Evolutionary conservation across 2,329 filamentous ascomycete genomes (phyloP).

Genomic region (Aspergillus pseudoterreus): DNA sequence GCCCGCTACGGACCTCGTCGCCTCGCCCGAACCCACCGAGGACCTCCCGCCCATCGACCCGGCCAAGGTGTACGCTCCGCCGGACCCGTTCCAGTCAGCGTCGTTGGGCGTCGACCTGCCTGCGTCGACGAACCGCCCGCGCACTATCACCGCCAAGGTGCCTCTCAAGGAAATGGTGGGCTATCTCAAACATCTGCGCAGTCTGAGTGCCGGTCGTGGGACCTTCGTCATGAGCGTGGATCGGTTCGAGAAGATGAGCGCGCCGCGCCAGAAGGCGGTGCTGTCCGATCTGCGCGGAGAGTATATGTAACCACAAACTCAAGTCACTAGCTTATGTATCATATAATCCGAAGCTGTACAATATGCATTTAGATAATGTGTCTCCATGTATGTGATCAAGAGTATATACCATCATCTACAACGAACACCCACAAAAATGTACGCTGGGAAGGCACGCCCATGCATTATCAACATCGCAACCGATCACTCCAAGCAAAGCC

Average conservation of each 20-base stretch:
- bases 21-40: slow-evolving; percentile 18
- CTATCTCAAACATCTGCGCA: slow-evolving; percentile 83
- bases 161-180: slow-evolving; percentile 96
- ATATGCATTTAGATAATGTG: no score
- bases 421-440: background rate
- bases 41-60: slow-evolving; percentile 58
- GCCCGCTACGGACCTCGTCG: slow-evolving; percentile 24
- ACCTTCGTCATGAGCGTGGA: slow-evolving; percentile 74
- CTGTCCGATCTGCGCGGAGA: slow-evolving; percentile 44
- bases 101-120: slow-evolving; percentile 22
- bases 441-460: background rate
- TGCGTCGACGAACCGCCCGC: slow-evolving; percentile 43
- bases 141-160: slow-evolving; percentile 76
- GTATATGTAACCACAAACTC: slow-evolving; percentile 8
- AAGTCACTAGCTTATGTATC: no score
- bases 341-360: no score
- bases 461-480: background rate
- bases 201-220: slow-evolving; percentile 79
- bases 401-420: background rate
- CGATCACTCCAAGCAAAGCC: background rate
- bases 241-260: slow-evolving; percentile 64
- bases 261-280: slow-evolving; percentile 57
- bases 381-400: background rate
- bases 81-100: slow-evolving; percentile 66
- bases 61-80: slow-evolving; percentile 76